A percentile compares a stretch with the other conserved stretches of the same genome.
Conservation (phyloP, 495 filamentous ascomycete genomes). For the Bombardia bombarda region DNA sequence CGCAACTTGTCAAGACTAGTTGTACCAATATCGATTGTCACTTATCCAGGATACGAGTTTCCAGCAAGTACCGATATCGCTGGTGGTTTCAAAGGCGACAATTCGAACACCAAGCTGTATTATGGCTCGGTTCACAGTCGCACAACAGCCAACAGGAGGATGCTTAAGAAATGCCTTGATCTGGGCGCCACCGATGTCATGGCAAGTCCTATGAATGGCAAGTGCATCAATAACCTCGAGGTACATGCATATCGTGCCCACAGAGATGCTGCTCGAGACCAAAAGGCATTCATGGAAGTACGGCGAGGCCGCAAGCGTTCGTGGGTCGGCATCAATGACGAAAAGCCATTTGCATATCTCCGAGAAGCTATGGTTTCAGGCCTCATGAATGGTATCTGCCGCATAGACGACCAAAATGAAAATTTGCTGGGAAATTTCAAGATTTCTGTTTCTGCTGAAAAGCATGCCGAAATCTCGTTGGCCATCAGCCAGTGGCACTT, state of each 20-base stretch:
- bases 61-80: slow-evolving; percentile 18
- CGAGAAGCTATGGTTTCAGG: slow-evolving; percentile 81
- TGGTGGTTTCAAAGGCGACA: slow-evolving; percentile 26
- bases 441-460: slow-evolving; percentile 45
- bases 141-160: slow-evolving; percentile 30
- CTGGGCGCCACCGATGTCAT: slow-evolving; percentile 81
- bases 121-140: slow-evolving; percentile 7
- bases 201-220: slow-evolving; percentile 61
- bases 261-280: slow-evolving; percentile 60
- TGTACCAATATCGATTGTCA: slow-evolving; percentile 62
- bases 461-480: slow-evolving; percentile 52
- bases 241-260: slow-evolving; percentile 77
- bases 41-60: slow-evolving; percentile 20
- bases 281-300: slow-evolving; percentile 55
- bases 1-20: slow-evolving; percentile 66
- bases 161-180: slow-evolving; percentile 63
- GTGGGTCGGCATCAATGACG: slow-evolving; percentile 83
- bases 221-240: slow-evolving; percentile 62
- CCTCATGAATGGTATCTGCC: slow-evolving; percentile 88
- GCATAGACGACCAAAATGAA: slow-evolving; percentile 44
- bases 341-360: slow-evolving; percentile 82
- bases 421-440: slow-evolving; percentile 31
- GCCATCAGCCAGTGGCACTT: slow-evolving; percentile 82
- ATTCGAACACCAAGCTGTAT: slow-evolving; percentile 18
- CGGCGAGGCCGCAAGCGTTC: slow-evolving; percentile 73